Evolutionary conservation across 208 protist species (phyloP).

Genomic region (Angomonas desouzai): DNA sequence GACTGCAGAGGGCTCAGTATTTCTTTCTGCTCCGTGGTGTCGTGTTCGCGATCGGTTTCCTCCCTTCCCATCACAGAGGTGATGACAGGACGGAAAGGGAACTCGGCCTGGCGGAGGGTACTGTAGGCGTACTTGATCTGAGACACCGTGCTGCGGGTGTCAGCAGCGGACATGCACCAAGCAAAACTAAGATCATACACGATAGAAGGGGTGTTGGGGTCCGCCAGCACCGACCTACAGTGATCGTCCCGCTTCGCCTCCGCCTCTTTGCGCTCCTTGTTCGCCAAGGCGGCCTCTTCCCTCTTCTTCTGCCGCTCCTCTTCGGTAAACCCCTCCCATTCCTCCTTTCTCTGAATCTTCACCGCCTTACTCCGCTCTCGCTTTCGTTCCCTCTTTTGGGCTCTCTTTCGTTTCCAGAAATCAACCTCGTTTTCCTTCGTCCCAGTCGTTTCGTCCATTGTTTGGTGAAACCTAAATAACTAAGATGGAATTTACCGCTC

Average conservation of each 20-base stretch:
- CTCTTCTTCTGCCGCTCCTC: constrained; percentile 39
- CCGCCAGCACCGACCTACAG: constrained; percentile 30
- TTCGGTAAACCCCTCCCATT: constrained; percentile 53
- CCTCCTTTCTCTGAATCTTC: constrained; percentile 28
- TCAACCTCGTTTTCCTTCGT: too few species aligned
- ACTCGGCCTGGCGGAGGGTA: constrained; percentile 48
- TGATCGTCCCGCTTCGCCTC: constrained; percentile 22
- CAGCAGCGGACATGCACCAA: constrained; percentile 74
- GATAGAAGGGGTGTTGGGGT: constrained; percentile 42
- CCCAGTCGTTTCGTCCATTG: too few species aligned
- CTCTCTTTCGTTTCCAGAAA: constrained; percentile 31
- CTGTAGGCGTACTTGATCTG: constrained; percentile 89
- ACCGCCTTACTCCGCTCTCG: constrained; percentile 35
- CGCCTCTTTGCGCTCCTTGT: constrained; percentile 30
- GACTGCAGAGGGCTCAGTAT: constrained; percentile 28
- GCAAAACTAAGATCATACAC: constrained; percentile 88
- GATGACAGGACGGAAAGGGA: constrained; percentile 74
- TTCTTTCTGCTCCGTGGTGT: constrained; percentile 23
- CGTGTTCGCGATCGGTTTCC: constrained; percentile 7
- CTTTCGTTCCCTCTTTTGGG: constrained; percentile 63
- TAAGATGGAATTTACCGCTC: too few species aligned
- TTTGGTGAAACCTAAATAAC: too few species aligned
- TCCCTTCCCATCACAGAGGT: constrained; percentile 56
- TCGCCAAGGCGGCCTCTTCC: constrained; percentile 33
- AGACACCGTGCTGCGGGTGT: constrained; percentile 77